These are phyloP conservation scores for Trichoderma aggressivum DNA, from an alignment of 2,329 filamentous ascomycete species.

Conservation along the genomic window DNA sequence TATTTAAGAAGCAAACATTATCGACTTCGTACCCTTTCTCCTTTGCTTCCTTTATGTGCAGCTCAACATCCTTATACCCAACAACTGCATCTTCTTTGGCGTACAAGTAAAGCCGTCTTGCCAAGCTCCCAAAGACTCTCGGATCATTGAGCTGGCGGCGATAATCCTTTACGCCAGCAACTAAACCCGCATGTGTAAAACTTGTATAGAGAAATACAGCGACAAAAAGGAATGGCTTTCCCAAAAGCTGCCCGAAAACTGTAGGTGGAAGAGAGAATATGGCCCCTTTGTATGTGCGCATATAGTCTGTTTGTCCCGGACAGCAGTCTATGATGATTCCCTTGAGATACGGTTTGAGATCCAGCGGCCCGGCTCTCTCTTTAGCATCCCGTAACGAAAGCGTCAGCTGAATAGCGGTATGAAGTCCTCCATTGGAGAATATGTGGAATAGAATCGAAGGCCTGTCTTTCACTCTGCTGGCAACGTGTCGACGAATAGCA, in stretches of 20 bases:
- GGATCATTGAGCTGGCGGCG: neutral
- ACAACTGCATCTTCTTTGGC: neutral
- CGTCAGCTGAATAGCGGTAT: neutral
- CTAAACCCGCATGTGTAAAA: neutral
- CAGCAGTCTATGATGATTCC: constrained; percentile 7
- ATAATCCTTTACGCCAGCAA: neutral
- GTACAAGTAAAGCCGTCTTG: constrained; percentile 1
- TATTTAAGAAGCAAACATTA: neutral
- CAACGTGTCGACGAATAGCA: neutral
- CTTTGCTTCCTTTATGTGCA: constrained; percentile 4
- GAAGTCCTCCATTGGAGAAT: constrained; percentile 13
- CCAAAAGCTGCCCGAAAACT: neutral
- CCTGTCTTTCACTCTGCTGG: neutral
- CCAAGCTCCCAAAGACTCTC: neutral
- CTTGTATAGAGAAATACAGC: neutral
- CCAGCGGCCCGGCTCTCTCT: neutral
- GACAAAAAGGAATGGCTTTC: neutral
- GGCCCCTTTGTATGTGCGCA: neutral
- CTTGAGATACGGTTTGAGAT: neutral
- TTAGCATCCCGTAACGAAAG: neutral
- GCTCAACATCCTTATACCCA: neutral
- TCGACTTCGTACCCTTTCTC: neutral
- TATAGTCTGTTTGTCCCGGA: constrained; percentile 2
- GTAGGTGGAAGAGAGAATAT: neutral
- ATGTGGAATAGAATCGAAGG: constrained; percentile 1